These are phyloP conservation scores for Erigeron philadelphicus DNA, from an alignment of 140 eudicot genomes.

Conservation along the genomic window DNA sequence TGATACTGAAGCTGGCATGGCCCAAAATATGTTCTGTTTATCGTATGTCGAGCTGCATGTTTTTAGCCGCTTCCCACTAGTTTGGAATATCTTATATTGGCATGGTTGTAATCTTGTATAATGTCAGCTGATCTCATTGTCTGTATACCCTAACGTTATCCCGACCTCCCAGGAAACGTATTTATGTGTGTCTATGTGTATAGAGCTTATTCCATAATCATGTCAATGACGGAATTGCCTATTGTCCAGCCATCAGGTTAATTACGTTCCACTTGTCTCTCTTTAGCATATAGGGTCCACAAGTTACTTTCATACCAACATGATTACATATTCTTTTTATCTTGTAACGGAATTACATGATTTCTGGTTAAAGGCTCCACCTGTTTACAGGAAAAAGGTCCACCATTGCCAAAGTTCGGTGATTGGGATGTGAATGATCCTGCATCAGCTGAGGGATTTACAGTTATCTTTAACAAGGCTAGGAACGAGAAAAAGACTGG, in stretches of 20 bases:
- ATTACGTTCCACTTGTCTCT: too few relatives aligned
- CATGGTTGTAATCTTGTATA: slow-evolving; percentile 1
- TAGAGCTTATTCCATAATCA: neutral
- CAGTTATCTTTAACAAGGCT: slow-evolving; percentile 64
- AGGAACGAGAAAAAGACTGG: slow-evolving; percentile 64
- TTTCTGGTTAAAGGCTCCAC: slow-evolving; percentile 1
- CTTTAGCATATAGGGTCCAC: too few relatives aligned
- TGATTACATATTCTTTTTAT: too few relatives aligned
- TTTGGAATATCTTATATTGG: neutral
- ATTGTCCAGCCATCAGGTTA: too few relatives aligned
- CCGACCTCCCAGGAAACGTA: neutral
- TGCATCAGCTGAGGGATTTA: slow-evolving; percentile 51
- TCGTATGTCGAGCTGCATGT: too few relatives aligned
- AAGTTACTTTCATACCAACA: too few relatives aligned
- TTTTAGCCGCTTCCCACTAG: neutral
- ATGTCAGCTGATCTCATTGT: neutral
- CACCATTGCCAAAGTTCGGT: slow-evolving; percentile 66
- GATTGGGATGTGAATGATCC: slow-evolving; percentile 71
- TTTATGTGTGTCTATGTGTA: neutral
- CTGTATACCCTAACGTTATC: slow-evolving; percentile 3
- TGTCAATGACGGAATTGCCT: neutral
- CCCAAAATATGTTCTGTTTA: too few relatives aligned
- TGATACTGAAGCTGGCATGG: neutral
- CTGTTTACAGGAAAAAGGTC: slow-evolving; percentile 48
- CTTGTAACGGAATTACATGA: neutral